Conservation (phyloP, 2,329 filamentous ascomycete species). For the Botrytis aclada region DNA sequence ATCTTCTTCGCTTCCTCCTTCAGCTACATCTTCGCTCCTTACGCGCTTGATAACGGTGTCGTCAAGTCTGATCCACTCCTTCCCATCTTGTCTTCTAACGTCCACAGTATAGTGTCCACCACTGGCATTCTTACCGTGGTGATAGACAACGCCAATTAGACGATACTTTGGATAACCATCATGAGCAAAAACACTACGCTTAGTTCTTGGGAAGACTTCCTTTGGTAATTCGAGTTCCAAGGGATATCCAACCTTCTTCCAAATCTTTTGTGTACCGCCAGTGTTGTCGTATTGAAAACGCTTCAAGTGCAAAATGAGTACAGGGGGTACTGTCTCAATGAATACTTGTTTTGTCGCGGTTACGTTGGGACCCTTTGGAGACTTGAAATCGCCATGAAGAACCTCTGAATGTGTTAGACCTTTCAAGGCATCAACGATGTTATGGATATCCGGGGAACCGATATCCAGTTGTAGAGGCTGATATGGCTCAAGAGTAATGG, state of each 20-base stretch:
- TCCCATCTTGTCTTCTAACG: conserved; percentile 87
- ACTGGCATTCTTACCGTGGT: conserved; percentile 94
- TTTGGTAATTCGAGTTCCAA: conserved; percentile 90
- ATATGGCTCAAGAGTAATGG: conserved; percentile 89
- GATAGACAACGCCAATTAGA: conserved; percentile 88
- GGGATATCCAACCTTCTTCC: conserved; percentile 96
- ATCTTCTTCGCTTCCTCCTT: conserved; percentile 78
- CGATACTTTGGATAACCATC: conserved; percentile 77
- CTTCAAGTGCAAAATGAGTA: conserved; percentile 92
- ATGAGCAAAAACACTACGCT: conserved; percentile 61
- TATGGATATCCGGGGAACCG: conserved; percentile 78
- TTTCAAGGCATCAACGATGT: conserved; percentile 87
- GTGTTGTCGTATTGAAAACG: conserved; percentile 93
- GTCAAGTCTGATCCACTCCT: conserved; percentile 93
- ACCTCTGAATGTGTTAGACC: conserved; percentile 80
- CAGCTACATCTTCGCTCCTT: conserved; percentile 82
- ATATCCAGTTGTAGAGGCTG: conserved; percentile 95
- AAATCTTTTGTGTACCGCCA: conserved; percentile 91
- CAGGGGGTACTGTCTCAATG: conserved; percentile 85
- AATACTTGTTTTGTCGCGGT: conserved; percentile 90
- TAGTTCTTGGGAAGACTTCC: conserved; percentile 78
- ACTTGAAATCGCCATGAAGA: conserved; percentile 80
- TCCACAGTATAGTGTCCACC: conserved; percentile 99
- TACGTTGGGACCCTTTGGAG: conserved; percentile 70
- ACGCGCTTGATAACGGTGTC: conserved; percentile 88